Percentiles rank a stretch among this genome's conserved stretches.
Conservation (phyloP, 805 yeast species). For the Ogataea zsoltii region DNA sequence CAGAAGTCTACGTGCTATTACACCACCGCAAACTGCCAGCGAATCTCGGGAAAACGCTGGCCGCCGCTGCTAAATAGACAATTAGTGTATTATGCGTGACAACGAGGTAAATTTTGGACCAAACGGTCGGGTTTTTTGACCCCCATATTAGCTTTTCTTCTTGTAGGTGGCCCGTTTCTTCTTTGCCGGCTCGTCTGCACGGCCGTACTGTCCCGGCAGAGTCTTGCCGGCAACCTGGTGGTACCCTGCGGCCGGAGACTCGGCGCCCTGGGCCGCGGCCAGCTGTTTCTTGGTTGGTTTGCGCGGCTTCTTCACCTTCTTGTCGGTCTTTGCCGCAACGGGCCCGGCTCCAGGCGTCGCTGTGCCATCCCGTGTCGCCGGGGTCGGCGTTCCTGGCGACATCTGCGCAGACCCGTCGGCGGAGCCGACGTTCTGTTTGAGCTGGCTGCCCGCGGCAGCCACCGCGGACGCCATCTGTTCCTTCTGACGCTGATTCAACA, state of each 20-base stretch:
- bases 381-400: background rate
- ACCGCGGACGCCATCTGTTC: constrained; percentile 36
- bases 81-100: background rate
- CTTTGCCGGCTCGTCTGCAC: constrained; percentile 27
- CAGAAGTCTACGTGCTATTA: no score
- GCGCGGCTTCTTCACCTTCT: constrained; percentile 30
- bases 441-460: constrained; percentile 25
- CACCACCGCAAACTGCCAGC: no score
- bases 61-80: no score
- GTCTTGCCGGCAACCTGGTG: constrained; percentile 32
- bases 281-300: constrained; percentile 36
- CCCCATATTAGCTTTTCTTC: constrained; percentile 21
- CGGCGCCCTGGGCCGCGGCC: constrained; percentile 18
- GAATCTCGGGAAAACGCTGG: no score
- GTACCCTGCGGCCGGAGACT: constrained; percentile 1
- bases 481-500: constrained; percentile 32
- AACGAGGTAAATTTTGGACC: background rate
- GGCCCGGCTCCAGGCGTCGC: constrained; percentile 10
- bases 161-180: constrained; percentile 32
- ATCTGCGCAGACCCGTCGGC: background rate
- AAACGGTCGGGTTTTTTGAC: no score
- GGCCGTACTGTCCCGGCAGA: constrained; percentile 29
- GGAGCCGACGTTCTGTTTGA: constrained; percentile 8
- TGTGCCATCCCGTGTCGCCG: constrained; percentile 1
- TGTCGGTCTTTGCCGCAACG: constrained; percentile 15